These are phyloP conservation scores for Clitoria ternatea DNA, from an alignment of 306 rosid genomes.

Conservation along the genomic window DNA sequence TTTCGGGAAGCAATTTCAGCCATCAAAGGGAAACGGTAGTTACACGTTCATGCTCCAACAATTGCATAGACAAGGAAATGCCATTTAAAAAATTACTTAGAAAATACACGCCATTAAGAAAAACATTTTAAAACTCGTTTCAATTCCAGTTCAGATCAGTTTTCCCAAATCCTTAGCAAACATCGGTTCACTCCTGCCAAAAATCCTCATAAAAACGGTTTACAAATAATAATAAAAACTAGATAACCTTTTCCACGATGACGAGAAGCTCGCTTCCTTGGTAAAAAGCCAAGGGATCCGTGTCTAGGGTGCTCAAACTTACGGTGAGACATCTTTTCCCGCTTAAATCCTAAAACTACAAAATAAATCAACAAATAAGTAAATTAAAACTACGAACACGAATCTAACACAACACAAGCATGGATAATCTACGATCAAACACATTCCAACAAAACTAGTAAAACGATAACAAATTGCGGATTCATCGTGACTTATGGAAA, in stretches of 20 bases:
- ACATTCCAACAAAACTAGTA: not conserved
- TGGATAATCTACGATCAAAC: not conserved
- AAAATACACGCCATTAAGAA: too few relatives aligned
- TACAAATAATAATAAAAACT: too few relatives aligned
- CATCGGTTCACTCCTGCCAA: too few relatives aligned
- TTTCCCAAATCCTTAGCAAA: too few relatives aligned
- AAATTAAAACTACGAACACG: not conserved
- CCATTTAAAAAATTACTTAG: too few relatives aligned
- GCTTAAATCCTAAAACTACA: too few relatives aligned
- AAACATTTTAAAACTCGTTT: too few relatives aligned
- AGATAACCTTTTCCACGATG: conserved; percentile 72
- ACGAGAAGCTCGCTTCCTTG: conserved; percentile 75
- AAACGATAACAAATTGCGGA: not conserved
- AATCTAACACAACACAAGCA: not conserved
- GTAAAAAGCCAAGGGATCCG: conserved; percentile 88
- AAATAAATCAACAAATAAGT: too few relatives aligned
- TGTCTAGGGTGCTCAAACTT: conserved; percentile 92
- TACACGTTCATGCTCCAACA: not conserved
- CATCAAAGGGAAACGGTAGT: conserved; percentile 20
- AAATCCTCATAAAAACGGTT: too few relatives aligned
- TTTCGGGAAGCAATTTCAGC: conserved; percentile 37
- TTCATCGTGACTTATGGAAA: not conserved
- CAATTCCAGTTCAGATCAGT: too few relatives aligned
- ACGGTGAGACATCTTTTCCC: conserved; percentile 64
- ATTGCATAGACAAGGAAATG: too few relatives aligned